Conservation (phyloP, 352 stramenopile genomes). For the Globisporangium canariense region DNA sequence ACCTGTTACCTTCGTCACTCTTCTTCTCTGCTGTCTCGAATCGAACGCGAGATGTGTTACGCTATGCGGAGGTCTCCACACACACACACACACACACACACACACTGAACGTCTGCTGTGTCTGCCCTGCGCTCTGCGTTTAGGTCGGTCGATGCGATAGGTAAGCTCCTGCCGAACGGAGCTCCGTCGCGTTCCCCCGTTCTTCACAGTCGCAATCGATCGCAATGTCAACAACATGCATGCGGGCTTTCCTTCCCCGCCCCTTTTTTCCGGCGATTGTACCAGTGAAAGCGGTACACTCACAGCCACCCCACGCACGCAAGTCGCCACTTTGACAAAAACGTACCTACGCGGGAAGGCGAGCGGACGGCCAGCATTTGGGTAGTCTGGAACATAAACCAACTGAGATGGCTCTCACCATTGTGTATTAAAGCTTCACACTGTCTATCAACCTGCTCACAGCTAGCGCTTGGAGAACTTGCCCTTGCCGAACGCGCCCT, state of each 20-base stretch:
- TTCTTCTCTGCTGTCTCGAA: neutral
- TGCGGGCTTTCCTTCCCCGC: neutral
- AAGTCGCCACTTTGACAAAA: neutral
- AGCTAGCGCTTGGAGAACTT: slow-evolving; percentile 22
- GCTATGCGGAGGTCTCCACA: neutral
- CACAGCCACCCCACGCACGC: neutral
- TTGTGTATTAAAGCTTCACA: neutral
- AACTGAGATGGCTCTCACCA: neutral
- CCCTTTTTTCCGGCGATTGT: neutral
- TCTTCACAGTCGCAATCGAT: slow-evolving; percentile 6
- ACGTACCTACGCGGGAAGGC: neutral
- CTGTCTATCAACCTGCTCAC: neutral
- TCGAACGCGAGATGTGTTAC: neutral
- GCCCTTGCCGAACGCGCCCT: slow-evolving; percentile 20
- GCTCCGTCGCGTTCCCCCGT: slow-evolving; percentile 1
- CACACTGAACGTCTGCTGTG: neutral
- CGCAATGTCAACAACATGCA: neutral
- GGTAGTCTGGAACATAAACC: no score
- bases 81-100: no score
- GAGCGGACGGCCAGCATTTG: neutral
- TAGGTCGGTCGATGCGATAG: neutral
- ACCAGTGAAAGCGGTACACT: neutral
- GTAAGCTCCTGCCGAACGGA: neutral
- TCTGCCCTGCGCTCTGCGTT: no score
- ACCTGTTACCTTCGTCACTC: neutral